Evolutionary conservation across 306 rosid genomes (phyloP), one percentile per base, ranked within the genome.

Genomic region (Parietaria judaica): DNA sequence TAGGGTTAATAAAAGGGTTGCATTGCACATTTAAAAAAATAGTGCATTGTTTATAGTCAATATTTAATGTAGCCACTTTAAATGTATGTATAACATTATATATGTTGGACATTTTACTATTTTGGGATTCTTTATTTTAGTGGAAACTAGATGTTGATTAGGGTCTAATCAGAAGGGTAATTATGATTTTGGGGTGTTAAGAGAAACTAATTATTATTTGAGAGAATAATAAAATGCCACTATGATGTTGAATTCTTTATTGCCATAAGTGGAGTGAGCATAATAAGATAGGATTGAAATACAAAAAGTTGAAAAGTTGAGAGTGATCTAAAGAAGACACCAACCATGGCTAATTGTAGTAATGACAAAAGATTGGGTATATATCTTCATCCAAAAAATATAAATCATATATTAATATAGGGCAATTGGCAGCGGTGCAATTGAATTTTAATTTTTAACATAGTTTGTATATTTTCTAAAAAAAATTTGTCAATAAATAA

Each of bases 301-400:
- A 17, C 12, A 3, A 41, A 36, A 36, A 56, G n/a, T 35, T 11
- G 14, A 6, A 56, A 56, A 36, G 43, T 38, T 55, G 59, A 55
- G 36, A 55, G 59, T 55, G 59, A 31, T 55, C 14, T 11, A 35
- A 4, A 55, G 41, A 58, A 14, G 35, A 41, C 63, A 59, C 48
- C 64, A 39, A 8, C 64, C 9, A 11, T 41, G 36, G 64, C 48
- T 39, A 13, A 39, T 44, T 14, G 51, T 14, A n/a, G 51, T 8
- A 3, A 44, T 43, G 64, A 61, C 53, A 44, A 45, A 11, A 9
- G 41, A 31, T 23, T 45, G 38, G 51, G 31, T 16, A 14, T 6
- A 23, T 23, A 23, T 23, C 31, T 23, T 23, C 1, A 23, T 23
- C 31, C 31, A 23, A 23, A 23, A 23, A 23, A 23, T 23, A 23